Evolutionary conservation across 495 filamentous ascomycete species (phyloP).

Genomic region (Terfezia boudieri): DNA sequence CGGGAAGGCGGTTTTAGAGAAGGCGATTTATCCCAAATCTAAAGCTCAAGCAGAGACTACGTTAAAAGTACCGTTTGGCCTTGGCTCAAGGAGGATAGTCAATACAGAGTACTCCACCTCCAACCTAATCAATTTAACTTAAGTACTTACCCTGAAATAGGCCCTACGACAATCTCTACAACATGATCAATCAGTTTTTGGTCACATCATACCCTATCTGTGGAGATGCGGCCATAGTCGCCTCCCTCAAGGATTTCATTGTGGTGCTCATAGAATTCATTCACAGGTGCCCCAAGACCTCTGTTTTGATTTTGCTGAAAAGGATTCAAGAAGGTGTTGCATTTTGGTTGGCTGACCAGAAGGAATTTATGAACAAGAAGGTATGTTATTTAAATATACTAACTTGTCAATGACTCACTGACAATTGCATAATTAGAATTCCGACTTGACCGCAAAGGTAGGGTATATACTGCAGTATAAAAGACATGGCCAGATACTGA

Average conservation of each 20-base stretch:
- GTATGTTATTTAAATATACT: not conserved
- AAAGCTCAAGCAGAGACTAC: constrained; percentile 6
- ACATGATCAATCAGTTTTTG: constrained; percentile 26
- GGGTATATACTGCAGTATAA: too few species aligned
- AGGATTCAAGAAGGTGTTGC: constrained; percentile 36
- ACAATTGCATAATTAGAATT: not conserved
- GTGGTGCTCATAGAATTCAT: constrained; percentile 20
- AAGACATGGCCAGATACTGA: too few species aligned
- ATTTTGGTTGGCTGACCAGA: constrained; percentile 37
- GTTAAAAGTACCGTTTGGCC: constrained; percentile 6
- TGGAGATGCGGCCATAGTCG: constrained; percentile 1
- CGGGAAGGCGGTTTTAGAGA: constrained; percentile 8
- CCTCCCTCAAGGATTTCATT: constrained; percentile 17
- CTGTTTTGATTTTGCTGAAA: constrained; percentile 22
- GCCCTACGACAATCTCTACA: constrained; percentile 39
- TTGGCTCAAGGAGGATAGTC: constrained; percentile 1
- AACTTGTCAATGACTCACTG: not conserved
- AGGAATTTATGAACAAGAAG: constrained; percentile 10
- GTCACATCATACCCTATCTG: constrained; percentile 23
- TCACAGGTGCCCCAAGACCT: constrained; percentile 17
- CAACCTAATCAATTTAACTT: not conserved
- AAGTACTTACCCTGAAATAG: constrained; percentile 7
- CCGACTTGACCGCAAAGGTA: not conserved
- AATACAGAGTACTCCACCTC: constrained; percentile 10
- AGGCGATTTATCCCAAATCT: constrained; percentile 6